Evolutionary conservation across 768 basidiomycete species (phyloP).

Genomic region (Cystofilobasidium bisporidii): DNA sequence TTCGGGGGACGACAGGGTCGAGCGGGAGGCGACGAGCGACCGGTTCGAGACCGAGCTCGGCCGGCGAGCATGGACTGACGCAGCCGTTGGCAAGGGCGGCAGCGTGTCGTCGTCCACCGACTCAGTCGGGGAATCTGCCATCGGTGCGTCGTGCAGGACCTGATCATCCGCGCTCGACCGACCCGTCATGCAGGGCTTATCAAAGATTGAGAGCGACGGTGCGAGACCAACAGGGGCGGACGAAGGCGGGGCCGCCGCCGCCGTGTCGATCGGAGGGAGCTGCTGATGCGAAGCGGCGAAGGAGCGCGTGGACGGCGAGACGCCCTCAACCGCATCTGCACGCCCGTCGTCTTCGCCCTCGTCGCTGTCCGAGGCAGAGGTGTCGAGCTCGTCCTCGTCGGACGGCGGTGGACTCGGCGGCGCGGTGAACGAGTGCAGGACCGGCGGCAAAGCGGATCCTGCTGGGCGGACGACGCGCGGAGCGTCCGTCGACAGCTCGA

Average conservation of each 20-base stretch:
- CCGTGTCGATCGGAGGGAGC: too few relatives aligned
- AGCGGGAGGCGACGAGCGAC: background rate
- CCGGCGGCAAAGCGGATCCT: background rate
- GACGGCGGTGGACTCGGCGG: constrained; percentile 19
- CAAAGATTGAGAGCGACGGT: background rate
- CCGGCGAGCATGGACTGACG: background rate
- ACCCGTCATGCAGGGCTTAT: background rate
- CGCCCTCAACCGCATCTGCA: background rate
- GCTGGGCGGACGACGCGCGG: background rate
- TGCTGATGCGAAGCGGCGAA: background rate
- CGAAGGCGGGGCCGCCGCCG: background rate
- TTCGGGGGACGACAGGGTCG: background rate
- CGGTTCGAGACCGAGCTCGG: too few relatives aligned
- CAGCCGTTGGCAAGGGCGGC: background rate
- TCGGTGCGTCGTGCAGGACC: too few relatives aligned
- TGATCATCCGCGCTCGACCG: too few relatives aligned
- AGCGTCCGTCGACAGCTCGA: too few relatives aligned
- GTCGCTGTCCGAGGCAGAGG: background rate
- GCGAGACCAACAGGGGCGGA: background rate
- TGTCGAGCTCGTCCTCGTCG: background rate
- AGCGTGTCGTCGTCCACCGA: background rate
- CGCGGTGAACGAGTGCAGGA: background rate
- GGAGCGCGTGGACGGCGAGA: background rate
- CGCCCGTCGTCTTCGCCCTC: background rate
- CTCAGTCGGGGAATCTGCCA: too few relatives aligned